A percentile compares a stretch with the other conserved stretches of the same genome.
Evolutionary conservation across 1,139 yeast species (phyloP).

Genomic region (Groenewaldozyma auringiensis): DNA sequence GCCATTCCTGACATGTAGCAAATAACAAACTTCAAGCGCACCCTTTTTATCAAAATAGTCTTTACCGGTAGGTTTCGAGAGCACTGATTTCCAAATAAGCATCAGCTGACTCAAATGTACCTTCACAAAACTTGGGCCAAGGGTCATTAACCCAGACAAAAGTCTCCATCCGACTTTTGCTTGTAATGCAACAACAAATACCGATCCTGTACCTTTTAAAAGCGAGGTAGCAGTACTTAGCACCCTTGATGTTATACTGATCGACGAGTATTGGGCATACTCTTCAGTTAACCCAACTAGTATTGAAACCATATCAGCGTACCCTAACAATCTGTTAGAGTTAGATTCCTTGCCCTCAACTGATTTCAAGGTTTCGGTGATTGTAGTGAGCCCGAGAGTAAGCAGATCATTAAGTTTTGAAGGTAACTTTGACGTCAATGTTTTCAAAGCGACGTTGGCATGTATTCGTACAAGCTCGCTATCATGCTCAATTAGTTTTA

Average conservation of each 20-base stretch:
- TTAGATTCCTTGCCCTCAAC: conserved; percentile 11
- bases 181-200: conserved; percentile 26
- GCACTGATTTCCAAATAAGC: conserved; percentile 72
- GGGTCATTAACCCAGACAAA: conserved; percentile 67
- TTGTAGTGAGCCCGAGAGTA: conserved; percentile 19
- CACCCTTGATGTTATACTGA: conserved; percentile 29
- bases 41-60: conserved; percentile 27
- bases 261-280: conserved; percentile 29
- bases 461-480: conserved; percentile 17
- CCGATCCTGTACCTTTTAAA: conserved; percentile 27
- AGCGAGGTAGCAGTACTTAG: conserved; percentile 30
- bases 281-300: conserved; percentile 25
- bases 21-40: conserved; percentile 27
- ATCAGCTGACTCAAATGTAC: conserved; percentile 70
- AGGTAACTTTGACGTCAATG: conserved; percentile 22
- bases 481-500: conserved; percentile 16
- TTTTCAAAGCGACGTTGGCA: conserved; percentile 19
- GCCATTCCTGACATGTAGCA: conserved; percentile 31
- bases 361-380: conserved; percentile 16
- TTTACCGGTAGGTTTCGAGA: conserved; percentile 40
- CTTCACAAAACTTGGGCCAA: conserved; percentile 55
- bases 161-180: conserved; percentile 55
- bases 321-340: conserved; percentile 22
- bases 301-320: conserved; percentile 24
- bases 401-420: conserved; percentile 19